Evolutionary conservation across 1,284 basidiomycete species (phyloP), one percentile per base, ranked within the genome.

Genomic region (Leccinum fallax): DNA sequence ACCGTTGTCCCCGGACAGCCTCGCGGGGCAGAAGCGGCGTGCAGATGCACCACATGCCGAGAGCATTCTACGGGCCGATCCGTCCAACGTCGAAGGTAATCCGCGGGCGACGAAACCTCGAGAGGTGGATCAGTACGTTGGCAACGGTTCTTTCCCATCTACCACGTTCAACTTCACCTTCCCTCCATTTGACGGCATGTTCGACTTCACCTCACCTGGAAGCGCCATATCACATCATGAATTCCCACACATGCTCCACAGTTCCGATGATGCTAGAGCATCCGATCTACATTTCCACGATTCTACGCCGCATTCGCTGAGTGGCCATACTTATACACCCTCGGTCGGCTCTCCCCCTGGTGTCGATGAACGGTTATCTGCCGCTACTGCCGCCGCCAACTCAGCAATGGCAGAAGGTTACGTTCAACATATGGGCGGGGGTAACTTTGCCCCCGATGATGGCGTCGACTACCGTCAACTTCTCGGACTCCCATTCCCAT

Each of bases 91-190:
- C 24, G 79, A 83, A 66, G 76, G 77, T 49, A 71, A 74, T 62
- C 61, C 67, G 49, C 68, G 68, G 32, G 65, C 68, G 32, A 61
- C 67, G 16, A 71, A 67, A 15, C 62, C 59, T 49, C 71, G 70
- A 64, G 74, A 79, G 61, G 66, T 69, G 64, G 77, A 79, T 64
- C 76, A 73, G 52, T 74, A 76, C 60, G 76, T 79, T 53, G 72
- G 76, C 34, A 73, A 67, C 49, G 81, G 80, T 68, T 78, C 86
- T 32, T 94, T 94, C 79, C 92, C 92, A 4, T 84, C 86, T 0
- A 80, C 85, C 26, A 74, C 86, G 4, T 94, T 94, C 80, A 92
- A 89, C 66, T 95, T 95, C 78, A 86, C 85, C 55, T 89, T 84
- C 70, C 80, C 85, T 43, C 77, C 81, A 36, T 90, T 91, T 71